Percentiles rank a stretch among this genome's conserved stretches.
Conservation (phyloP, 768 basidiomycete species). For the Kwoniella sp. region DNA sequence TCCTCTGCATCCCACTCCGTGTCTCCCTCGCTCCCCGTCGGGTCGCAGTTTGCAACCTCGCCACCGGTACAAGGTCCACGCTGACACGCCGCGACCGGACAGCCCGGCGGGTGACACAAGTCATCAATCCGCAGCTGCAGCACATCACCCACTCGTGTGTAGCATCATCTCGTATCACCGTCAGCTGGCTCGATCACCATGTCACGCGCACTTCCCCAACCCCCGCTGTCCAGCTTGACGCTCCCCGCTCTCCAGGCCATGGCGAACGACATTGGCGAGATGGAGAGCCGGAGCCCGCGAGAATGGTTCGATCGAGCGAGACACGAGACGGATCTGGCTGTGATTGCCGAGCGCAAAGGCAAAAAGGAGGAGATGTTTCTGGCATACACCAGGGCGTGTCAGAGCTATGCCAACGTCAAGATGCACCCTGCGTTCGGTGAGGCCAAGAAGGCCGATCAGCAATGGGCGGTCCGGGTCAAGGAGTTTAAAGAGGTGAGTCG, state of each 20-base stretch:
- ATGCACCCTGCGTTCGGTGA: conserved; percentile 25
- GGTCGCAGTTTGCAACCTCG: too few species aligned
- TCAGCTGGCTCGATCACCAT: too few species aligned
- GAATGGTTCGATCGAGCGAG: conserved; percentile 38
- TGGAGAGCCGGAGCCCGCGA: conserved; percentile 8
- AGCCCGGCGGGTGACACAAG: too few species aligned
- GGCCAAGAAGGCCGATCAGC: conserved; percentile 24
- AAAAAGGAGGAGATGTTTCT: conserved; percentile 44
- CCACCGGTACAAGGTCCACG: too few species aligned
- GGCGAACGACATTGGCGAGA: conserved; percentile 19
- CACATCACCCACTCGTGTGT: too few species aligned
- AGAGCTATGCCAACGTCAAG: conserved; percentile 25
- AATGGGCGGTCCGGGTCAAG: conserved; percentile 30
- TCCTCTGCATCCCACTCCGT: too few species aligned
- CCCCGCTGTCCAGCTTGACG: conserved; percentile 27
- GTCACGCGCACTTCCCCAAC: conserved; percentile 27
- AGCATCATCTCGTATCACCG: too few species aligned
- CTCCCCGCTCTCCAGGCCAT: conserved; percentile 17
- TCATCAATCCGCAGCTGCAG: too few species aligned
- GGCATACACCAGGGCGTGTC: conserved; percentile 30
- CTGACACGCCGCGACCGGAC: too few species aligned
- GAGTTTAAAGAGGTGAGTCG: conserved; percentile 39
- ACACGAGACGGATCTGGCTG: conserved; percentile 31
- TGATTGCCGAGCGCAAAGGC: conserved; percentile 29
- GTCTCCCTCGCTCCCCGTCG: too few species aligned